Base-by-base conservation (phyloP, 106 monocot species). In the Dioscorea zingiberensis region DNA sequence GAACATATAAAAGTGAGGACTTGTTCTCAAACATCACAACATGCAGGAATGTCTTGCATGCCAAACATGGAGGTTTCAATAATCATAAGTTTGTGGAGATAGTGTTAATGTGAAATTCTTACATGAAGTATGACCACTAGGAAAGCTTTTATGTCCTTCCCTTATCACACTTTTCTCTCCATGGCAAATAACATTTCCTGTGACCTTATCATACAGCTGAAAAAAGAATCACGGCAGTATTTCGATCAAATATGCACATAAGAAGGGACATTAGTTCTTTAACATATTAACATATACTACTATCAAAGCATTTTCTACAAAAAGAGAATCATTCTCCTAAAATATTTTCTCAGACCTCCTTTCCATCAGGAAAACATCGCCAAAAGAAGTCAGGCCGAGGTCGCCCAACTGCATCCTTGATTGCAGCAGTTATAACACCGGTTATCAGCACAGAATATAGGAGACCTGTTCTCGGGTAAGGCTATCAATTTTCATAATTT, bases 361-460 rank as follows among this genome's bases (percentile, higher is more conserved):
- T 77, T 65, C 85, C 81, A 68, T 85, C 72, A 61, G 85, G 85
- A 68, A 85, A 85, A 59, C 85, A 85, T 1, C 81, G 78, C 85
- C 85, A 85, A 27, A 78, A 85, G 57, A 85, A 85, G 67, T 85
- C 81, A 46, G 85, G 85, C 64, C 85, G 78, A 51, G 85, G 85
- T 30, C 81, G 77, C 25, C 85, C 81, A 64, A 85, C 81, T 48
- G 74, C 67, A 71, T 66, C 78, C 69, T 85, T 85, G 44, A 81
- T 64, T 44, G 72, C 71, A 55, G 58, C 71, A 21, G 85, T 85
- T 78, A 78, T 49, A 55, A 78, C 68, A 47, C 64, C 85, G 23
- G 81, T 75, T 60, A 81, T 69, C 57, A 85, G 30, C 63, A 73
- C 77, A 32, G 85, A 74, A 47, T 71, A 85, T 19, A 85, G 58